Base-by-base conservation (phyloP, 1,139 yeast genomes). In the Kodamaea fungicola region DNA sequence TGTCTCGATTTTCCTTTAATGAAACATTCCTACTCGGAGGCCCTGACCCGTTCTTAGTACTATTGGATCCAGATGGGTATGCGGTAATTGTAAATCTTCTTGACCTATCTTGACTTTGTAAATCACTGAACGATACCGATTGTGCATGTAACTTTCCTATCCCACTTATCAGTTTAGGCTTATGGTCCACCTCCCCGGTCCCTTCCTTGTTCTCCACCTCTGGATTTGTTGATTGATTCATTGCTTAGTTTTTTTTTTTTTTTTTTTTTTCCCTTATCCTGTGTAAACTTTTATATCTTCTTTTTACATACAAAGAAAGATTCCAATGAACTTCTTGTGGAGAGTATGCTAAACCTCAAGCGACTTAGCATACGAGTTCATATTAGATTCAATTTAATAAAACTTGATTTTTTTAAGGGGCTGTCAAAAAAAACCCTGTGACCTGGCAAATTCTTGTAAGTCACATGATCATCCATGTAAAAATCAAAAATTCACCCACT, bases 61-160 rank as follows among this genome's bases (percentile, higher is more conserved):
- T 49, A 31, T 52, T 54, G 10, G 43, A 54, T 16, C 50, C 35
- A 37, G 55, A 53, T 1, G 76, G 76, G 39, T 71, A 74, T 2
- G 76, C 71, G 7, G 71, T 60, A 16, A 71, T 71, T 8, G 76
- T 71, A 50, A 71, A 70, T 33, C 76, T 49, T 37, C 76, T 50
- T 13, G 68, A 53, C 31, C 68, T 56, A 34, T 71, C 76, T 41
- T 59, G 68, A 24, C 47, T 49, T 31, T 69, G 71, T 38, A 59
- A 48, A 35, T 67, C 71, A 27, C 64, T 57, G 43, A 71, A 71
- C 3, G 75, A 68, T 7, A 71, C 76, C 21, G 64, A 47, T 37
- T 51, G 59, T 31, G 42, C 38, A 33, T 38, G 37, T 45, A 35
- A 22, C 10, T n/a, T 23, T 8, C 26, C 26, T 23, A 8, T 8